Conservation (phyloP, 139 green algal genomes). For the Haematococcus sp. region DNA sequence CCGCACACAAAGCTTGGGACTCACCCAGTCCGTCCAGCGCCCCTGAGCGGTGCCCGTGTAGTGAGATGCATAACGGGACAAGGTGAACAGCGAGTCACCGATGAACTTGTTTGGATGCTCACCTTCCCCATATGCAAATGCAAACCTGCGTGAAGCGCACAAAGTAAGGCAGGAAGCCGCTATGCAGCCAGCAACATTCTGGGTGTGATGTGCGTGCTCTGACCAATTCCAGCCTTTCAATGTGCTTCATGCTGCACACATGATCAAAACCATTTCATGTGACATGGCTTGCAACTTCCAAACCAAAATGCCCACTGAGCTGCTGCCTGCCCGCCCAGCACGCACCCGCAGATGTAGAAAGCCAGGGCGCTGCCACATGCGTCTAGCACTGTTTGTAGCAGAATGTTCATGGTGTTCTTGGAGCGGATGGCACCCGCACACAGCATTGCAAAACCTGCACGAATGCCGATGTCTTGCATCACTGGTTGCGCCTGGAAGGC, state of each 20-base stretch:
- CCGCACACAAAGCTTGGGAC: no score
- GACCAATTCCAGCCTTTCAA: no score
- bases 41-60: neutral
- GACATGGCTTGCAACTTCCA: no score
- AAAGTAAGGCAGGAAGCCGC: no score
- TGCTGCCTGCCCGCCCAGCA: neutral
- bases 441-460: constrained; percentile 39
- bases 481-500: no score
- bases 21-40: neutral
- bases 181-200: no score
- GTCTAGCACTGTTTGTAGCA: constrained; percentile 86
- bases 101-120: constrained; percentile 63
- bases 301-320: no score
- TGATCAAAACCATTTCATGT: no score
- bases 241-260: no score
- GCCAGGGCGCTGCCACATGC: constrained; percentile 61
- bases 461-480: no score
- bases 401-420: constrained; percentile 94
- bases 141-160: no score
- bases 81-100: constrained; percentile 41
- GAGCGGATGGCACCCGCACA: constrained; percentile 78
- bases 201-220: no score
- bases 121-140: constrained; percentile 63
- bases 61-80: constrained; percentile 17
- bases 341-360: constrained; percentile 63